Evolutionary conservation across 441 rosid species (phyloP).

Genomic region (Populus tomentosa): DNA sequence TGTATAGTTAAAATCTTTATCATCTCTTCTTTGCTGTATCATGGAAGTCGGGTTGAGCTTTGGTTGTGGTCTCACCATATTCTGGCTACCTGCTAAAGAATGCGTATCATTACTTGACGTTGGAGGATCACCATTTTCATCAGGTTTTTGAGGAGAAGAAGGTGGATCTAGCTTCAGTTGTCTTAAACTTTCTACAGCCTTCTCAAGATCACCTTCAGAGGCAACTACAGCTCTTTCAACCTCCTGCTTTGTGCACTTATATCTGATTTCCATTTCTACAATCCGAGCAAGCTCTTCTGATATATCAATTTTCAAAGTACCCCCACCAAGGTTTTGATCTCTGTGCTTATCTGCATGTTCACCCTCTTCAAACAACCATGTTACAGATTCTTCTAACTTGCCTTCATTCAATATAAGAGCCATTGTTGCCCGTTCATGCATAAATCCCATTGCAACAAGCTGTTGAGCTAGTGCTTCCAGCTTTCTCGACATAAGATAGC

Average conservation of each 20-base stretch:
- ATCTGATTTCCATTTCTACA: conserved; percentile 37
- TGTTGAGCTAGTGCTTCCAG: conserved; percentile 52
- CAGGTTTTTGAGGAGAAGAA: conserved; percentile 24
- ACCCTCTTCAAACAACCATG: conserved; percentile 50
- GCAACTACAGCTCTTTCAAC: conserved; percentile 50
- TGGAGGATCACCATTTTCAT: conserved; percentile 37
- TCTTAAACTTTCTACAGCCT: conserved; percentile 41
- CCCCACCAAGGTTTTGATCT: conserved; percentile 30
- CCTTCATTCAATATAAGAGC: conserved; percentile 58
- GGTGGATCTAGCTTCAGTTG: conserved; percentile 37
- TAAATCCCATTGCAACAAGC: conserved; percentile 59
- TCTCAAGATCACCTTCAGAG: conserved; percentile 52
- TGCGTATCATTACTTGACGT: conserved; percentile 33
- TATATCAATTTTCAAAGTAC: conserved; percentile 50
- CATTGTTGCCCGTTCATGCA: conserved; percentile 47
- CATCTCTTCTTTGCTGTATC: conserved; percentile 49
- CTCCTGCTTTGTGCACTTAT: conserved; percentile 53
- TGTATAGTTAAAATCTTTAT: conserved; percentile 53
- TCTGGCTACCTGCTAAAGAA: conserved; percentile 33
- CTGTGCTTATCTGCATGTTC: conserved; percentile 34
- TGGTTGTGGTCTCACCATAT: conserved; percentile 36
- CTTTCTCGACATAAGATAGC: conserved; percentile 58
- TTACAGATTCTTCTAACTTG: conserved; percentile 50
- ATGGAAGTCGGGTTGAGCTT: conserved; percentile 23
- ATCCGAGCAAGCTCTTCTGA: conserved; percentile 48